Percentiles rank a stretch among this genome's conserved stretches.
phyloP scores from a whole-genome alignment of 2,329 filamentous ascomycete genomes.

The Aspergillus costaricaensis region DNA sequence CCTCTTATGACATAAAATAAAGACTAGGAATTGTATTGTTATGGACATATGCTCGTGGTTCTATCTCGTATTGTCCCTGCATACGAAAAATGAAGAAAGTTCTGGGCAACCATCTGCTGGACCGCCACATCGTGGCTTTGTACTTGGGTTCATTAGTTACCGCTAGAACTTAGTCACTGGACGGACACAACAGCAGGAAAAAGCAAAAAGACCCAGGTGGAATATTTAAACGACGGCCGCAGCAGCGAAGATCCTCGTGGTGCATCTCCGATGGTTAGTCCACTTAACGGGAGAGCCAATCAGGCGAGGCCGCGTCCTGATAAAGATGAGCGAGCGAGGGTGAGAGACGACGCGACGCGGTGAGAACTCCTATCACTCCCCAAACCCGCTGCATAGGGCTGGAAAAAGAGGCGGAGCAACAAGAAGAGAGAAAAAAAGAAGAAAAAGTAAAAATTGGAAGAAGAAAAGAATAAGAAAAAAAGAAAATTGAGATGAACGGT shows the following conservation, averaged over 20 bases:
- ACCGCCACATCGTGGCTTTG: not conserved
- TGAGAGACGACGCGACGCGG: not conserved
- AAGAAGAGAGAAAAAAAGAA: not conserved
- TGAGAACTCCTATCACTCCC: not conserved
- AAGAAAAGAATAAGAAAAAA: not conserved
- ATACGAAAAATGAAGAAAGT: not conserved
- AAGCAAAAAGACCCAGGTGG: slow-evolving; percentile 1
- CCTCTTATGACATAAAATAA: not conserved
- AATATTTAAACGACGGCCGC: slow-evolving; percentile 6
- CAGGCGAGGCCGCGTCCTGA: not conserved
- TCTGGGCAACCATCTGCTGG: not conserved
- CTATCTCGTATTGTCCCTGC: not conserved
- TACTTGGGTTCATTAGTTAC: not conserved
- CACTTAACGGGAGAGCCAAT: not conserved
- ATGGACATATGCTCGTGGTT: not conserved
- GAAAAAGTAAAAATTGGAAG: not conserved
- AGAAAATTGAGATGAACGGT: not conserved
- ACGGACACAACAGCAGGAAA: not conserved
- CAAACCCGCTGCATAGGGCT: slow-evolving; percentile 1
- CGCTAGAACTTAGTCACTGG: not conserved
- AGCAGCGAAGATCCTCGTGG: slow-evolving; percentile 5
- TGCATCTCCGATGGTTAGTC: not conserved
- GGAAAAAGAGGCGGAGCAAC: not conserved
- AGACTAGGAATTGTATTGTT: not conserved
- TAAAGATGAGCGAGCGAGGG: slow-evolving; percentile 4